Base-by-base conservation (phyloP, 176 grass and related monocot species). In the Cenchrus purpureus region DNA sequence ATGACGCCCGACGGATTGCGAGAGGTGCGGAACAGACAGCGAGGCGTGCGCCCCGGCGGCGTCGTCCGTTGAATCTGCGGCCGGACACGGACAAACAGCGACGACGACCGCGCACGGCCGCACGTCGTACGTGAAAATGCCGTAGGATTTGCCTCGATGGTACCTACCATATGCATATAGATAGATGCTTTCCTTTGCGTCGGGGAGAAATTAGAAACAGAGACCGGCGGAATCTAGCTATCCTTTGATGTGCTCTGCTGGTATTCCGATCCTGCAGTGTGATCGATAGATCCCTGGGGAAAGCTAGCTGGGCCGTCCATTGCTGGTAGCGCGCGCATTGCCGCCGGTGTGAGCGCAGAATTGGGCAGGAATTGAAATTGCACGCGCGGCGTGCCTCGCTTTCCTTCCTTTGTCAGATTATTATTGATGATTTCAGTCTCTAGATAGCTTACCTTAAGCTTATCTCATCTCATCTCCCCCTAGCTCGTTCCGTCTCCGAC, bases 11-110 rank as follows among this genome's bases (percentile, higher is more conserved):
- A 32, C 12, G 49, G 44, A 29, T 59, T 4, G 31, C n/a, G 53
- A 68, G 59, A 64, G 77, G 45, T 63, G 22, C 34, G 66, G 40
- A 53, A 76, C 62, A 52, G 73, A 77, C 37, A 58, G 42, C 49
- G 62, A 29, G 22, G 20, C 49, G 58, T 28, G 59, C 9, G 68
- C 15, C 12, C 3, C 4, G 7, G 34, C 2, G 19, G 73, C 19
- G 57, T 40, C 86, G 57, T 48, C 81, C 74, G 81, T 88, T 48
- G 48, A 88, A 66, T 52, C 57, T 19, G 77, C 37, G 25, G 45
- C 65, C 22, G 43, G 40, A 42, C 0, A 4, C 56, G 59, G 57
- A 63, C 65, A 71, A 6, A 68, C 15, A 12, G 25, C 25, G 25
- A 25, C 25, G 25, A 8, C 37, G 12, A 19, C 45, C 45, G 52